Base-by-base conservation (phyloP, 2,329 filamentous ascomycete species). In the Plectosphaerella plurivora region DNA sequence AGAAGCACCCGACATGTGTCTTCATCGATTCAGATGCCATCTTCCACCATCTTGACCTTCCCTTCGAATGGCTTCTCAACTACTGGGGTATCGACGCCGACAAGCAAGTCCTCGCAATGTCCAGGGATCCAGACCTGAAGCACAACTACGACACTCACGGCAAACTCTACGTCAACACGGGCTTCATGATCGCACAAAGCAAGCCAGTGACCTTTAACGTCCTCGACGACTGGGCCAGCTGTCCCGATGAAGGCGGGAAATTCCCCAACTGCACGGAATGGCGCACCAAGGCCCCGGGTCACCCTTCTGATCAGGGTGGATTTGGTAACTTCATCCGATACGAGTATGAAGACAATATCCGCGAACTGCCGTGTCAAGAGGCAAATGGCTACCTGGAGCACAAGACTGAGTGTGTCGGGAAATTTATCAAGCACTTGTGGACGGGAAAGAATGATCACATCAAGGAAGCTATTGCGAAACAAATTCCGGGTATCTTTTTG, bases 51-150 rank as follows among this genome's bases (percentile, higher is more conserved):
- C 68, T 74, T 51, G 70, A 74, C 41, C 61, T 75, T 6, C 73
- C 73, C 24, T 68, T 75, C 36, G 73, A 75, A 61, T 75, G 73
- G 73, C 63, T 75, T 52, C 65, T 75, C 63, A 75, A 75, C 63
- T 75, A 73, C 65, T 75, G 73, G 73, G 58, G 67, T 49, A 63
- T 75, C 24, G 63, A 68, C 57, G 64, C 66, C 33, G 60, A 65
- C n/a, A 66, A 61, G 53, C 70, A 72, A 63, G 69, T 72, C 11
- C 64, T 75, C 44, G 68, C 72, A 46, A 66, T 75, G 42, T 71
- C 73, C 20, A 56, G 65, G 35, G 73, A 75, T 28, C 73, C 73
- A 4, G 58, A 63, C 16, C 52, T 55, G 33, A 60, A 68, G 35
- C 60, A 60, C 60, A 75, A 75, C 62, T 61, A 65, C 51, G 72